Conservation (phyloP, 306 rosid species). For the Morella rubra region DNA sequence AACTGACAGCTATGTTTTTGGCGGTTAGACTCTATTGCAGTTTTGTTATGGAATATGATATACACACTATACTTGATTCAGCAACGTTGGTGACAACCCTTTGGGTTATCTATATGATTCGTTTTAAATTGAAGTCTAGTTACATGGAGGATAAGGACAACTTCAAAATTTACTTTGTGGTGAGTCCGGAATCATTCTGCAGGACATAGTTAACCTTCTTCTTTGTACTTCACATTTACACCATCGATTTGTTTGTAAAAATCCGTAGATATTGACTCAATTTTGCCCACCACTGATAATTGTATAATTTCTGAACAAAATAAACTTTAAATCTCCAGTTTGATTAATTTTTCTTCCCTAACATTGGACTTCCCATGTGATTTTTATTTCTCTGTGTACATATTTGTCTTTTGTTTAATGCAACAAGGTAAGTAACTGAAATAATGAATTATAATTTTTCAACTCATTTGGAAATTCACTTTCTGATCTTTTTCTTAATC, state of each 20-base stretch:
- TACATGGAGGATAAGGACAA: slow-evolving; percentile 70
- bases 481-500: neutral
- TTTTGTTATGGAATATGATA: slow-evolving; percentile 79
- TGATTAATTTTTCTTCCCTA: neutral
- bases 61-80: slow-evolving; percentile 68
- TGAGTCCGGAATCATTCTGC: slow-evolving; percentile 27
- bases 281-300: neutral
- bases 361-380: neutral
- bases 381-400: neutral
- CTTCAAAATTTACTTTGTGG: slow-evolving; percentile 60
- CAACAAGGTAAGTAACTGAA: too few species aligned
- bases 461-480: neutral
- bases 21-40: slow-evolving; percentile 75
- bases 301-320: neutral
- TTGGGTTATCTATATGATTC: slow-evolving; percentile 76
- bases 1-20: slow-evolving; percentile 67
- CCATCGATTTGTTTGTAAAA: neutral
- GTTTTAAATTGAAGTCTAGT: slow-evolving; percentile 57
- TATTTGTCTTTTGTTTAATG: too few species aligned
- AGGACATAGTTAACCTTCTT: neutral
- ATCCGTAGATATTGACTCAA: neutral
- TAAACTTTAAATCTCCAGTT: neutral
- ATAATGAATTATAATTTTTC: neutral
- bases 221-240: neutral
- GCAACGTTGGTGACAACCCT: slow-evolving; percentile 70